Conservation (phyloP, 2,329 filamentous ascomycete genomes). For the Hypomyces perniciosus region DNA sequence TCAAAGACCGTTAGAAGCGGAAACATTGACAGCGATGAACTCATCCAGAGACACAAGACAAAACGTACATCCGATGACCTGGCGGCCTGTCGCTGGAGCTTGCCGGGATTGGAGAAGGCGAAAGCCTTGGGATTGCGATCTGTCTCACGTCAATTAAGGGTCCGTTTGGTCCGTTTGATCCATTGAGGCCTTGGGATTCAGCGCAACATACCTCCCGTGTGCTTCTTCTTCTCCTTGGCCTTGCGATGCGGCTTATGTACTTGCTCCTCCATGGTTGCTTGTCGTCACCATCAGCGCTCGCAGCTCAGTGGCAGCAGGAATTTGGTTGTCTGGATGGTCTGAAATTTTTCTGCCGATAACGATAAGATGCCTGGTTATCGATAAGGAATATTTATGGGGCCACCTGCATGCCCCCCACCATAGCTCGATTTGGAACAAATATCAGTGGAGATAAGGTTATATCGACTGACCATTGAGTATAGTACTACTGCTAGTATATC, state of each 20-base stretch:
- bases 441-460: no score
- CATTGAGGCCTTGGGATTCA: neutral
- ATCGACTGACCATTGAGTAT: neutral
- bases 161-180: no score
- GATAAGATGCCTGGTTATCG: constrained; percentile 10
- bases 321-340: constrained; percentile 3
- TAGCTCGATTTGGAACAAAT: neutral
- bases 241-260: constrained; percentile 79
- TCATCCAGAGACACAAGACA: neutral
- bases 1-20: constrained; percentile 17
- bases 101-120: constrained; percentile 74
- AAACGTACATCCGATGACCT: constrained; percentile 61
- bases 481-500: no score
- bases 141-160: constrained; percentile 21
- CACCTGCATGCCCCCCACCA: neutral
- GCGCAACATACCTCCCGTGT: constrained; percentile 47
- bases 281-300: constrained; percentile 7
- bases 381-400: neutral
- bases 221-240: constrained; percentile 76
- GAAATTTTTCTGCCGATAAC: constrained; percentile 14
- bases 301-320: constrained; percentile 15
- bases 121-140: constrained; percentile 88
- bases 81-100: constrained; percentile 67
- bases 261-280: constrained; percentile 66
- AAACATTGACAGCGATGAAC: constrained; percentile 16